Evolutionary conservation across 495 filamentous ascomycete genomes (phyloP).

Genomic region (Talaromyces trachyspermus): DNA sequence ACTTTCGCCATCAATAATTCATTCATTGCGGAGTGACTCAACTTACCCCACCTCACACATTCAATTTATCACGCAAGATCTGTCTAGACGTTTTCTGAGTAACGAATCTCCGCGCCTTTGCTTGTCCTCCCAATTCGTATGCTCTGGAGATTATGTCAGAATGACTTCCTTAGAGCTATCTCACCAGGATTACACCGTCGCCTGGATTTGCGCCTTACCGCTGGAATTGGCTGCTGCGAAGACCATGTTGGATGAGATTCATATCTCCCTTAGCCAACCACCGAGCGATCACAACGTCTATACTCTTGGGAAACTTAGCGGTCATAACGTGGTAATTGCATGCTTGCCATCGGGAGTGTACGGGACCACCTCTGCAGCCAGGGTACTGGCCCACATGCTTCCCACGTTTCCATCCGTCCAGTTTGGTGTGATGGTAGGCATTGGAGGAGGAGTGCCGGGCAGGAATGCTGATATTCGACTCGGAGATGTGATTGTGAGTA

Average conservation of each 20-base stretch:
- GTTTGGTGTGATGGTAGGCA: slow-evolving; percentile 30
- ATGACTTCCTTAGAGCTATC: too few relatives aligned
- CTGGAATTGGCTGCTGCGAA: slow-evolving; percentile 13
- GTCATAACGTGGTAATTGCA: slow-evolving; percentile 23
- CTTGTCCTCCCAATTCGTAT: too few relatives aligned
- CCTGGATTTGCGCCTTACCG: slow-evolving; percentile 27
- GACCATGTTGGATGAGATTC: slow-evolving; percentile 10
- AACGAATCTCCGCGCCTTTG: too few relatives aligned
- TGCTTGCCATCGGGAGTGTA: slow-evolving; percentile 18
- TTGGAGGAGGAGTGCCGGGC: slow-evolving; percentile 22
- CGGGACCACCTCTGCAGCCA: slow-evolving; percentile 21
- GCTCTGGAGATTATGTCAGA: too few relatives aligned
- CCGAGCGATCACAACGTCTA: slow-evolving; percentile 17
- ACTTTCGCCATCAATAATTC: too few relatives aligned
- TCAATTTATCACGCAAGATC: too few relatives aligned
- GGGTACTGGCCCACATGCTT: slow-evolving; percentile 20
- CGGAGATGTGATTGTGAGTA: slow-evolving; percentile 35
- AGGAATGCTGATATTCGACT: slow-evolving; percentile 21
- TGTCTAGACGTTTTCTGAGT: too few relatives aligned
- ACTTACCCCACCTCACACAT: too few relatives aligned
- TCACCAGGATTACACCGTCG: slow-evolving; percentile 18
- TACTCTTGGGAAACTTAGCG: slow-evolving; percentile 12
- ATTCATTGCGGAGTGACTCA: too few relatives aligned
- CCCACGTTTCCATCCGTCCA: slow-evolving; percentile 21
- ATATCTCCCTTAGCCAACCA: background rate